A percentile compares a stretch with the other conserved stretches of the same genome.
phyloP scores from a whole-genome alignment of 225 moss, liverwort and hornwort species.

The Polytrichum formosum region DNA sequence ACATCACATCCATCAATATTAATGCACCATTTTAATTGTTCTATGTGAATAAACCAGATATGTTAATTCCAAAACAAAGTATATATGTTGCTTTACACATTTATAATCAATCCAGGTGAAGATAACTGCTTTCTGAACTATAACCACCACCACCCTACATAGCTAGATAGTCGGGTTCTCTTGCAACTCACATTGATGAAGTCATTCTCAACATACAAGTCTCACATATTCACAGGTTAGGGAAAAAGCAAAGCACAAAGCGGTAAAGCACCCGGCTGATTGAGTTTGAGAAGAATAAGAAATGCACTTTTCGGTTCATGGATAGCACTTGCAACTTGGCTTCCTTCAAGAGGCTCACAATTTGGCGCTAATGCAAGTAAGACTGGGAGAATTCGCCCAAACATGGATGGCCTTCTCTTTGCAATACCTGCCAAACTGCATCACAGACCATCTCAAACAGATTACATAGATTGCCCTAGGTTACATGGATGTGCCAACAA shows the following conservation, averaged over 20 bases:
- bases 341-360: constrained; percentile 95
- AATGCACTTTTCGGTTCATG: constrained; percentile 92
- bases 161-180: too few relatives aligned
- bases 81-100: too few relatives aligned
- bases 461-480: too few relatives aligned
- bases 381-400: constrained; percentile 96
- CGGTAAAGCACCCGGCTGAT: constrained; percentile 92
- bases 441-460: constrained; percentile 17
- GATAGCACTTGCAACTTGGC: constrained; percentile 95
- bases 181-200: constrained; percentile 79
- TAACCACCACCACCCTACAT: not conserved
- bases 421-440: constrained; percentile 97
- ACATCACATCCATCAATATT: not conserved
- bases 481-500: too few relatives aligned
- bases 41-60: too few relatives aligned
- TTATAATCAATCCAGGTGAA: not conserved
- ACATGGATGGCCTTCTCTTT: constrained; percentile 91
- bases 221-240: constrained; percentile 68
- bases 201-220: constrained; percentile 79
- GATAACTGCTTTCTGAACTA: not conserved
- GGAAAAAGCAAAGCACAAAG: constrained; percentile 34
- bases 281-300: constrained; percentile 89
- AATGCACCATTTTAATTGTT: too few relatives aligned
- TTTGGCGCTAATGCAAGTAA: constrained; percentile 88
- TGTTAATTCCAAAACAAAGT: too few relatives aligned